Conservation (phyloP, 768 basidiomycete species). For the Calocera cornea region DNA sequence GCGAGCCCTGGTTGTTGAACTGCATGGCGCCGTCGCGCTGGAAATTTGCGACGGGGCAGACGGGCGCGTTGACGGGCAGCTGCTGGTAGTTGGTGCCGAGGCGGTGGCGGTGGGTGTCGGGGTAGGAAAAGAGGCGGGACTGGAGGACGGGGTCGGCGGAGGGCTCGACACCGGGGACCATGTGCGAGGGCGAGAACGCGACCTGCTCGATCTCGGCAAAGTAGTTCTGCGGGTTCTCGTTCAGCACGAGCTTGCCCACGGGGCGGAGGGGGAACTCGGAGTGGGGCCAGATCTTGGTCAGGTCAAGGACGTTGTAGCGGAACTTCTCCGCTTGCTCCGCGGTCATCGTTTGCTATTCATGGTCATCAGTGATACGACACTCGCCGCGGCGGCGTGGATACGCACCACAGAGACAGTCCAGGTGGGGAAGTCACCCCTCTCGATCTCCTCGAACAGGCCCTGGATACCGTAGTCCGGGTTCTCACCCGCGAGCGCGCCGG, state of each 20-base stretch:
- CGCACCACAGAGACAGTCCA: slow-evolving; percentile 22
- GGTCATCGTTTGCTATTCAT: slow-evolving; percentile 73
- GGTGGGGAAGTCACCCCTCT: slow-evolving; percentile 25
- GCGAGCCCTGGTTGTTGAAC: slow-evolving; percentile 63
- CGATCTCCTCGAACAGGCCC: slow-evolving; percentile 32
- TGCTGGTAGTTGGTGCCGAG: slow-evolving; percentile 41
- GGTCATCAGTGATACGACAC: neutral
- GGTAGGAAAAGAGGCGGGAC: slow-evolving; percentile 87
- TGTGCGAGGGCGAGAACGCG: slow-evolving; percentile 82
- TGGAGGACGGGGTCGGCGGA: slow-evolving; percentile 88
- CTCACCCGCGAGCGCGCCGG: slow-evolving; percentile 49
- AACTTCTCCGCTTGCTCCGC: slow-evolving; percentile 78
- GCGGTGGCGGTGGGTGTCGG: slow-evolving; percentile 26
- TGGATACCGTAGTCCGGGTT: slow-evolving; percentile 31
- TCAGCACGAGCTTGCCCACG: slow-evolving; percentile 28
- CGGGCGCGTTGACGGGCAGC: slow-evolving; percentile 73
- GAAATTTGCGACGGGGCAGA: slow-evolving; percentile 71
- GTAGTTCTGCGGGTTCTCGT: slow-evolving; percentile 28
- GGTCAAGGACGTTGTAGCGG: slow-evolving; percentile 71
- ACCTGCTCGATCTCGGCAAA: slow-evolving; percentile 33
- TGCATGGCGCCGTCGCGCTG: slow-evolving; percentile 68
- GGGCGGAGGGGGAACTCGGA: slow-evolving; percentile 26
- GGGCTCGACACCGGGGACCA: slow-evolving; percentile 77
- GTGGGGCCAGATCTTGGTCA: slow-evolving; percentile 48
- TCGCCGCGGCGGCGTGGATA: neutral